Evolutionary conservation across 345 rosid genomes (phyloP).

Genomic region (Sisymbrium irio): DNA sequence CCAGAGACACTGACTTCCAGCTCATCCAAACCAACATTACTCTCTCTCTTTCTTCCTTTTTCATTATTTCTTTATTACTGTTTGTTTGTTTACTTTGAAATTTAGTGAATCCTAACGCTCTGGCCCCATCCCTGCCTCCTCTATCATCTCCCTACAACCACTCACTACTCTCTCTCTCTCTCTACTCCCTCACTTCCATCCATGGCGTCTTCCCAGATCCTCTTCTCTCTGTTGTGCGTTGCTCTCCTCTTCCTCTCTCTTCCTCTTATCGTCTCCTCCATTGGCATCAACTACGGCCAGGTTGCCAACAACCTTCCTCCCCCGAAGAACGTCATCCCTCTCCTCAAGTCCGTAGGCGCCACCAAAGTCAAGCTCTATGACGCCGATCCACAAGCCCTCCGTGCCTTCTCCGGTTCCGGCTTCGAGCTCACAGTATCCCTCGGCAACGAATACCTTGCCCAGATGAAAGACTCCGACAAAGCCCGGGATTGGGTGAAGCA

Average conservation of each 20-base stretch:
- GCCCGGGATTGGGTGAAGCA: conserved; percentile 69
- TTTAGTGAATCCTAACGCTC: conserved; percentile 39
- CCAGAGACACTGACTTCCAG: conserved; percentile 39
- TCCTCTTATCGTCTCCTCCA: conserved; percentile 44
- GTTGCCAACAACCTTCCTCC: conserved; percentile 87
- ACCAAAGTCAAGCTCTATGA: conserved; percentile 87
- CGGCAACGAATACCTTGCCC: conserved; percentile 61
- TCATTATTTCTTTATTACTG: conserved; percentile 27
- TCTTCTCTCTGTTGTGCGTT: conserved; percentile 17
- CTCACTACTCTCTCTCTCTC: conserved; percentile 21
- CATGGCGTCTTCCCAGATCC: conserved; percentile 27
- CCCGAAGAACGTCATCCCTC: conserved; percentile 72
- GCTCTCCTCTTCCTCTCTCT: conserved; percentile 28
- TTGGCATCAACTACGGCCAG: conserved; percentile 94
- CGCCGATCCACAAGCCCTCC: conserved; percentile 77
- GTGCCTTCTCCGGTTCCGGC: conserved; percentile 74
- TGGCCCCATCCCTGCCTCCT: conserved; percentile 36
- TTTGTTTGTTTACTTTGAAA: conserved; percentile 27
- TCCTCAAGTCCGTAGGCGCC: conserved; percentile 87
- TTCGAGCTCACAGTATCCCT: conserved; percentile 76
- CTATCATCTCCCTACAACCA: conserved; percentile 28
- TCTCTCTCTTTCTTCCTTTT: conserved; percentile 16
- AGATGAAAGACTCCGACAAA: conserved; percentile 57
- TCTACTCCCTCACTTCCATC: conserved; percentile 10
- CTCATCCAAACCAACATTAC: conserved; percentile 38